Conservation (phyloP, 1,139 yeast species). For the Saccharomyces hybrid region DNA sequence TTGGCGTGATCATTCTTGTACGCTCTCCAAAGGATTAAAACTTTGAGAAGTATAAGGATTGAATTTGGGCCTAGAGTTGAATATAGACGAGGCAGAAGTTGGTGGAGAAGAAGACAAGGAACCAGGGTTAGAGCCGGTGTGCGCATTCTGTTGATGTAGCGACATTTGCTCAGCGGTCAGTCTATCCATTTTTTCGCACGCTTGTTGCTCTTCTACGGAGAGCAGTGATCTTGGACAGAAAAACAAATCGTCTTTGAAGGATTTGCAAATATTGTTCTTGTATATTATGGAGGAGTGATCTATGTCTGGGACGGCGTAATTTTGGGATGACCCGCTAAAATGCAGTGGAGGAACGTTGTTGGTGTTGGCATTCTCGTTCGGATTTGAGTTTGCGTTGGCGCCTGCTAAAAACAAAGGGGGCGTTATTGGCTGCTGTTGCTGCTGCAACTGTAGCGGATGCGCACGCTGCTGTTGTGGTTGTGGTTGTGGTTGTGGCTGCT, state of each 20-base stretch:
- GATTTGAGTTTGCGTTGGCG: not conserved
- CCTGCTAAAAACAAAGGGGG: not conserved
- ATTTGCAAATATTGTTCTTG: slow-evolving; percentile 22
- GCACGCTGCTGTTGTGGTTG: not conserved
- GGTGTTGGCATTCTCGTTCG: not conserved
- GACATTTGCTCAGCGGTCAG: slow-evolving; percentile 17
- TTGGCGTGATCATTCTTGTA: slow-evolving; percentile 2
- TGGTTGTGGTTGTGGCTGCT: not conserved
- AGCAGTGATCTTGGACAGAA: slow-evolving; percentile 25
- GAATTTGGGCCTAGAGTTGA: slow-evolving; percentile 15
- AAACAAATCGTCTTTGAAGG: slow-evolving; percentile 27
- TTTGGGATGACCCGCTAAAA: not conserved
- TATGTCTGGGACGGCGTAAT: not conserved
- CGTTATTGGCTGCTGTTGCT: not conserved
- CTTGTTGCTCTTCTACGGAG: slow-evolving; percentile 19
- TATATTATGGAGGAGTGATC: slow-evolving; percentile 13
- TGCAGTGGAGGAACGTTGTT: not conserved
- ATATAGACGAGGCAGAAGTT: slow-evolving; percentile 6
- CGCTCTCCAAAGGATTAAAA: slow-evolving; percentile 20
- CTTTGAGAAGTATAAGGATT: slow-evolving; percentile 34
- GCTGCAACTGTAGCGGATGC: not conserved
- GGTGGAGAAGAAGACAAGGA: not conserved
- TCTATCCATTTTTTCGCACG: slow-evolving; percentile 21
- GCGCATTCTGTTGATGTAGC: slow-evolving; percentile 14
- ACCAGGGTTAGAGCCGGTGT: slow-evolving; percentile 6